A percentile compares a stretch with the other conserved stretches of the same genome.
Evolutionary conservation across 2,329 filamentous ascomycete genomes (phyloP).

Genomic region (Lanzia echinophila): DNA sequence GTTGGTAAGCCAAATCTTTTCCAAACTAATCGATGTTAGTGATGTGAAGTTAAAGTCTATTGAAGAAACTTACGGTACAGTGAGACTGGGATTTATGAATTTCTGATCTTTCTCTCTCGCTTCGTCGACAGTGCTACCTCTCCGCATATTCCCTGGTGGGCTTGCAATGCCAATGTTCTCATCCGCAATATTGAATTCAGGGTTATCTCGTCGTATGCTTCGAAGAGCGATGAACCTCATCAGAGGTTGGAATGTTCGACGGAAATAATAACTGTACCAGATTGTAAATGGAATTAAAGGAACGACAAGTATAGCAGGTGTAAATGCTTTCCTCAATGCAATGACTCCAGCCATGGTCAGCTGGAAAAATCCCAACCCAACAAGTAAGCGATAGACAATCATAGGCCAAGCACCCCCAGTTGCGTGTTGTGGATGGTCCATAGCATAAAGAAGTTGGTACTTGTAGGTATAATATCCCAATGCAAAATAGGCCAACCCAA

Average conservation of each 20-base stretch:
- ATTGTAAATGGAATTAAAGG: constrained; percentile 75
- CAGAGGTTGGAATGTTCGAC: constrained; percentile 74
- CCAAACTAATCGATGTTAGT: constrained; percentile 42
- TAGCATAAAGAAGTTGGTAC: constrained; percentile 94
- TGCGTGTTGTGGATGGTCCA: constrained; percentile 93
- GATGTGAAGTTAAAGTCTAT: neutral
- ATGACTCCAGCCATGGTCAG: constrained; percentile 84
- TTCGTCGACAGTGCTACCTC: constrained; percentile 61
- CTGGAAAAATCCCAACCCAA: constrained; percentile 85
- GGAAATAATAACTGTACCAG: constrained; percentile 85
- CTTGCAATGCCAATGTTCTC: constrained; percentile 27
- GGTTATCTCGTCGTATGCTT: constrained; percentile 63
- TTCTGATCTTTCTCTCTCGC: constrained; percentile 59
- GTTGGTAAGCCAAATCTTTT: constrained; percentile 57
- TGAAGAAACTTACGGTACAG: constrained; percentile 49
- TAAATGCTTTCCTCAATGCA: constrained; percentile 65
- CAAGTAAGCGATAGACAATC: constrained; percentile 85
- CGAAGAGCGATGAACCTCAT: constrained; percentile 88
- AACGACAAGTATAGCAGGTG: constrained; percentile 63
- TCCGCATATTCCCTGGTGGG: constrained; percentile 21
- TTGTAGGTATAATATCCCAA: constrained; percentile 89
- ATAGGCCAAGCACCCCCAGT: constrained; percentile 94
- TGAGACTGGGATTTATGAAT: constrained; percentile 73
- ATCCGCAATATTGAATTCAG: constrained; percentile 39
- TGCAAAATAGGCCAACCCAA: constrained; percentile 76